Base-by-base conservation (phyloP, 441 rosid species). In the Cnidoscolus chayamansa region DNA sequence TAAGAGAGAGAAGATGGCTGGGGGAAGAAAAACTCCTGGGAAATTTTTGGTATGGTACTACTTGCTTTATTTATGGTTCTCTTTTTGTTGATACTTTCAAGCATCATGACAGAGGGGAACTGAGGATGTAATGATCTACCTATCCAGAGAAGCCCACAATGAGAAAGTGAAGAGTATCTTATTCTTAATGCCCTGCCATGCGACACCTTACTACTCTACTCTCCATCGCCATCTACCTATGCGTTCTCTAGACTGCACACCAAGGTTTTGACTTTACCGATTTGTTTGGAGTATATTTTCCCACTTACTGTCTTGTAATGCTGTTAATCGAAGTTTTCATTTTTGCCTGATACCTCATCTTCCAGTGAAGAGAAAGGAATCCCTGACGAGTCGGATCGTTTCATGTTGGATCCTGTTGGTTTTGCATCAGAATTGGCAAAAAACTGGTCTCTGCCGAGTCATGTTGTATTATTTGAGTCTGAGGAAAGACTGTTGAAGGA, bases 151-250 rank as follows among this genome's bases (percentile, higher is more conserved):
- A 85, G 96, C 96, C 59, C 72, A 58, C 63, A 81, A 77, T 62
- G 86, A 81, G 74, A 87, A 86, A 71, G 88, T 90, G 63, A 80
- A 83, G 73, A 86, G 96, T 76, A 66, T 92, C 65, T 72, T 89
- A 57, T 89, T 94, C 82, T 81, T 94, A 58, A 89, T 87, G 99
- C 96, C 97, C 25, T 92, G 98, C 81, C 98, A 92, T 76, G 86
- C 97, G 61, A 92, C 99, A 17, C 99, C 98, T n/a, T 94, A 84
- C 81, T 94, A 86, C 79, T 88, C 98, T 25, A 77, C 88, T 65
- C 86, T 94, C 75, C 96, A 92, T 79, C 55, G 4, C 54, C 76
- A 88, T 74, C 74, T 90, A 65, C 89, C 98, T 3, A 94, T 90
- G 97, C 84, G 78, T 15, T 86, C 88, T 78, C 84, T 94, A 1